Conservation (phyloP, 768 basidiomycete species). For the Rhizopogon sp. region DNA sequence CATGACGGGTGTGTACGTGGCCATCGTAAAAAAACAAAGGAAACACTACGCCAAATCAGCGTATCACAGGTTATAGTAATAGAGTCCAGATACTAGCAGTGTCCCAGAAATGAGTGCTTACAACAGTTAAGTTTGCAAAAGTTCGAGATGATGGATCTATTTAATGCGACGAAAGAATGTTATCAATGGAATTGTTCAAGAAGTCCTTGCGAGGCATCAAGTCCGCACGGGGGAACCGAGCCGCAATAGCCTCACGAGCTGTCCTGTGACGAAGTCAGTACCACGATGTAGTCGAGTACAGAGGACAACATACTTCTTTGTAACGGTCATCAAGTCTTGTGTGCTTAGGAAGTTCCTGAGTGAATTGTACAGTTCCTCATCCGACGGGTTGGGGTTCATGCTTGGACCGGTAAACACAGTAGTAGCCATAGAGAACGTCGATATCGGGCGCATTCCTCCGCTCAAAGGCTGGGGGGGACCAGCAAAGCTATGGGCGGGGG, state of each 20-base stretch:
- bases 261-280: conserved; percentile 33
- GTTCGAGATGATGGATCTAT: conserved; percentile 19
- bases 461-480: conserved; percentile 28
- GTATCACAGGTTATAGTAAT: neutral
- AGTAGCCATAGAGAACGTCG: conserved; percentile 60
- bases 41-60: neutral
- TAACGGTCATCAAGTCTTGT: conserved; percentile 70
- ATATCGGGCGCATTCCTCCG: conserved; percentile 38
- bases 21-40: neutral
- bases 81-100: neutral
- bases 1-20: neutral
- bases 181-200: conserved; percentile 64
- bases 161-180: conserved; percentile 52
- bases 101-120: conserved; percentile 8
- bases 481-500: conserved; percentile 25
- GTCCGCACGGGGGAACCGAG: conserved; percentile 65
- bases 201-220: conserved; percentile 51
- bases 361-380: conserved; percentile 55
- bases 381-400: conserved; percentile 49
- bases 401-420: conserved; percentile 47
- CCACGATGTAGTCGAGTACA: neutral
- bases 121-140: neutral
- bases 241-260: conserved; percentile 57
- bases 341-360: conserved; percentile 55
- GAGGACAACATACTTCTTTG: conserved; percentile 49